A percentile compares a stretch with the other conserved stretches of the same genome.
phyloP scores from a whole-genome alignment of 2,329 filamentous ascomycete genomes.

The Drechslerella coelobrocha region DNA sequence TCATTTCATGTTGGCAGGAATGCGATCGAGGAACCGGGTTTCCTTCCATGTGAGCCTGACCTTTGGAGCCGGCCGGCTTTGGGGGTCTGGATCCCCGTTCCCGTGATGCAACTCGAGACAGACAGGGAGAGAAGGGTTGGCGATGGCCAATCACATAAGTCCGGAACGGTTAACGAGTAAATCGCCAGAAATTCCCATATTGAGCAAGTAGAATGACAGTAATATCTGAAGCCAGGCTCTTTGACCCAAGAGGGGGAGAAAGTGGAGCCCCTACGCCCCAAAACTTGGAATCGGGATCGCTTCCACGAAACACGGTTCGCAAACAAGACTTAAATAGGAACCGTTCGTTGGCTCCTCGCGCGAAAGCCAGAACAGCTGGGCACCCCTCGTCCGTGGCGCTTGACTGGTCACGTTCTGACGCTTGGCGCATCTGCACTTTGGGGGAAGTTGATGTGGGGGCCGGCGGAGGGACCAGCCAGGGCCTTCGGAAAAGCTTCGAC shows the following conservation, averaged over 20 bases:
- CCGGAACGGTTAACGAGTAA: background rate
- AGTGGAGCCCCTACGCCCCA: constrained; percentile 21
- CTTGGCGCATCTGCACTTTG: constrained; percentile 46
- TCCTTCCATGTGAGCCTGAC: too few species aligned
- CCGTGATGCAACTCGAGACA: constrained; percentile 25
- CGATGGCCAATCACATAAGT: constrained; percentile 14
- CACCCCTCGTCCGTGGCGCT: constrained; percentile 44
- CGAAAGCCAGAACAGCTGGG: constrained; percentile 6
- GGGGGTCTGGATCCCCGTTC: constrained; percentile 37
- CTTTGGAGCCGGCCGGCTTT: constrained; percentile 4
- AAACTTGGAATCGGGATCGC: constrained; percentile 49
- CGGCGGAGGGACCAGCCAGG: background rate
- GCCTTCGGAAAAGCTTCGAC: background rate
- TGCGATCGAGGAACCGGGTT: too few species aligned
- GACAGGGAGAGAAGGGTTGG: constrained; percentile 8
- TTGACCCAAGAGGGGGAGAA: constrained; percentile 5
- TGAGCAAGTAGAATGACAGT: too few species aligned
- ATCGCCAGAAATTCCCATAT: constrained; percentile 37
- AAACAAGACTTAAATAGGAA: background rate
- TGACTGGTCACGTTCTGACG: constrained; percentile 40
- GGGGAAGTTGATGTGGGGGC: constrained; percentile 33
- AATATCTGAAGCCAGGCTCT: constrained; percentile 4
- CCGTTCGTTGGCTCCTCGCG: constrained; percentile 4
- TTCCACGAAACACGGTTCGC: constrained; percentile 45
- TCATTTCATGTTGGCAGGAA: too few species aligned